Evolutionary conservation across 441 rosid genomes (phyloP), one percentile per base, ranked within the genome.

Genomic region (Heliophila coronopifolia): DNA sequence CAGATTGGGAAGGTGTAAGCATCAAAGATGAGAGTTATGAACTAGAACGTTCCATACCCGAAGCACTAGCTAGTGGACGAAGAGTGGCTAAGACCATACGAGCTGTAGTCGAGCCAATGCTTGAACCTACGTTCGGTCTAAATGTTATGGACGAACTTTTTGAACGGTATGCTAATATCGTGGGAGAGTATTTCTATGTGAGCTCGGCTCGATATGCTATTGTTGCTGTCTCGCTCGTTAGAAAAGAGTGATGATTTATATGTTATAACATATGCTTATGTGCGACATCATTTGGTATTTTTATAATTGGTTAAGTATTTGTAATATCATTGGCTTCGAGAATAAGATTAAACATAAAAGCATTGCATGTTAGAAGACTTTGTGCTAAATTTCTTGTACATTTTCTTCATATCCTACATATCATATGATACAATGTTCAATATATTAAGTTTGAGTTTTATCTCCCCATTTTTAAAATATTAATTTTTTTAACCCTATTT

Each of bases 51-150:
- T 41, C 65, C 38, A 41, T 48, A 24, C 14, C 61, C 7, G 54
- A 60, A 48, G 58, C 66, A 6, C 2, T 54, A 17, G 45, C 58
- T 12, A 55, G 67, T 25, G 71, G 71, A 41, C 24, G 32, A 61
- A 36, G 54, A 54, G 59, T 61, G 26, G 63, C 71, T 48, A 54
- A 30, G 24, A 67, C 72, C 15, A 42, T 67, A 54, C 26, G 72
- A 28, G 72, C 72, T 6, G 72, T 67, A 42, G 54, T 61, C 2
- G 67, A 67, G 39, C 47, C 71, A n/a, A 60, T 67, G 71, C 37
- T 67, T n/a, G 11, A 47, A 25, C 61, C 59, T 28, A 41, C 33
- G 4, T 67, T 67, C 34, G 55, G 71, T 33, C 25, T 34, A 28
- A 28, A 60, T 30, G 61, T 61, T 36, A 67, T 67, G 66, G 44